Evolutionary conservation across 2,329 filamentous ascomycete species (phyloP).

Genomic region (Ceratocystis colombiana): DNA sequence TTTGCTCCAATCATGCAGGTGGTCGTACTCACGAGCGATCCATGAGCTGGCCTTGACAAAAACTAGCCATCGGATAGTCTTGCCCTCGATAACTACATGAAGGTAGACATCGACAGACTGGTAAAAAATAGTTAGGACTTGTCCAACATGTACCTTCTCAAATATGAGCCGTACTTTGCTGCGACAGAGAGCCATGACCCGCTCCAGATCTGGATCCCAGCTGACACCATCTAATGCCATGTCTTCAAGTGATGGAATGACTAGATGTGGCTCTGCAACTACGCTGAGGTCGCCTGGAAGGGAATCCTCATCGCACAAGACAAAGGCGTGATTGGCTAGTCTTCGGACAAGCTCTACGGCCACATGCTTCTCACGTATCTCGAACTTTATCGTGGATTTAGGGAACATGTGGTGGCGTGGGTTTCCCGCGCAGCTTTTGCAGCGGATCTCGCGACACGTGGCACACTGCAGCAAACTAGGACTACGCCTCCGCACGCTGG

Average conservation of each 20-base stretch:
- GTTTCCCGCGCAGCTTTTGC: slow-evolving; percentile 35
- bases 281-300: neutral
- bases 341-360: slow-evolving; percentile 17
- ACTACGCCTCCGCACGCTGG: slow-evolving; percentile 30
- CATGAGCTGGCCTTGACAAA: slow-evolving; percentile 19
- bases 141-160: slow-evolving; percentile 8
- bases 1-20: slow-evolving; percentile 7
- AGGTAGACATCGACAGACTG: slow-evolving; percentile 18
- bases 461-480: slow-evolving; percentile 30
- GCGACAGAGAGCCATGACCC: slow-evolving; percentile 21
- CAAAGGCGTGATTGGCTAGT: slow-evolving; percentile 15
- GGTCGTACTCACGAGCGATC: slow-evolving; percentile 6
- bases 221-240: slow-evolving; percentile 2
- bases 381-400: neutral
- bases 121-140: slow-evolving; percentile 18
- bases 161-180: slow-evolving; percentile 4
- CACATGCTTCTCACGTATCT: neutral
- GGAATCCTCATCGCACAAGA: neutral
- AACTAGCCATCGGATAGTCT: slow-evolving; percentile 25
- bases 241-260: slow-evolving; percentile 9
- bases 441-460: slow-evolving; percentile 34
- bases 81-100: slow-evolving; percentile 20
- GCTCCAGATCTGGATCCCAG: neutral
- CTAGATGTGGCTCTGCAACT: slow-evolving; percentile 8
- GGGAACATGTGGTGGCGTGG: slow-evolving; percentile 32